Evolutionary conservation across 306 rosid species (phyloP), one percentile per base, ranked within the genome.

Genomic region (Quercus aquifolioides): DNA sequence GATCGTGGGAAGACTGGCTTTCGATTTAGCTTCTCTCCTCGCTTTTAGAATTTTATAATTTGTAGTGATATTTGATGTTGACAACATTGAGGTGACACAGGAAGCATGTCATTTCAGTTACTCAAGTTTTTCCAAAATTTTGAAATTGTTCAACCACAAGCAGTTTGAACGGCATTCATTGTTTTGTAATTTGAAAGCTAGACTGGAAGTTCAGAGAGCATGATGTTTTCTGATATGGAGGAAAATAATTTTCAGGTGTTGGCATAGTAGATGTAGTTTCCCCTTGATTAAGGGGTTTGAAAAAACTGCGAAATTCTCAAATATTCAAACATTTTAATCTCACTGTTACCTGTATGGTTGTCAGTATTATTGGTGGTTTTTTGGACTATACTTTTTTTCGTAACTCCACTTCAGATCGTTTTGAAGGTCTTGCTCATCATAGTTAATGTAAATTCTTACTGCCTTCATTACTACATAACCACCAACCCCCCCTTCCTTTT

Each of bases 11-110:
- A 93, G 89, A 85, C 91, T 65, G 99, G 99, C 81, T 93, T 96
- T 85, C 91, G 98, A 81, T 91, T 96, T 87, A 93, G 93, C 90
- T 74, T 96, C 87, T 96, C 98, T 72, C 90, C 97, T 78, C 94
- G 97, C 23, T 90, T 89, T 35, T 92, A 88, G 84, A 73, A 69
- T 73, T 68, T 26, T 74, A 76, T 79, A 60, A 15, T 75, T 69
- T 46, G 55, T 25, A 13, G 5, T 13, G 64, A 35, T 59, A 30
- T 23, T 74, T 81, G 73, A 80, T 71, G 78, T 78, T 63, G 21
- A 71, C 55, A 55, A 58, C 31, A 28, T 68, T 68, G 77, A 80
- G 71, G 68, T 68, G 76, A 72, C 74, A 14, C 31, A 49, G 13
- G 54, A 33, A 62, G 30, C 56, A 46, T 74, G 35, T 58, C 35